These are phyloP conservation scores for Fusarium liriodendri DNA, from an alignment of 2,329 filamentous ascomycete species.

Conservation along the genomic window DNA sequence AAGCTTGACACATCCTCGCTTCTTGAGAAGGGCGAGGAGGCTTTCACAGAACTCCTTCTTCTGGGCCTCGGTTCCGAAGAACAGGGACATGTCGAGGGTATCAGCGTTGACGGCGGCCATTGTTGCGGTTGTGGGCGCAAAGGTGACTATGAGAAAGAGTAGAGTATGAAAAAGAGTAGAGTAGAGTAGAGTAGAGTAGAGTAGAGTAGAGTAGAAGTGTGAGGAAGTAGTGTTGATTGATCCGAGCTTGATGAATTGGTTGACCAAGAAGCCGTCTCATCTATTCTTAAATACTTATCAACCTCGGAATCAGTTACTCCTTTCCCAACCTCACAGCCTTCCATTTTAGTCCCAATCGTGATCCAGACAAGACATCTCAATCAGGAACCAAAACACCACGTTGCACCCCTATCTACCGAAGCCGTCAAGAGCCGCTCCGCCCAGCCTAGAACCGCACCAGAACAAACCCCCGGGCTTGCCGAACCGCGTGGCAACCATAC, in stretches of 20 bases:
- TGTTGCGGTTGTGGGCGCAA: not conserved
- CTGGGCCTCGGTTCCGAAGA: constrained; percentile 41
- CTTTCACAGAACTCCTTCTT: constrained; percentile 40
- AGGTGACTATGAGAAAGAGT: not conserved
- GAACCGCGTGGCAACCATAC: not conserved
- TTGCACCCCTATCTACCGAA: constrained; percentile 3
- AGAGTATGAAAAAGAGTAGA: too few species aligned
- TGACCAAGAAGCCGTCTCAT: not conserved
- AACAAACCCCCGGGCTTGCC: not conserved
- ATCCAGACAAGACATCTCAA: not conserved
- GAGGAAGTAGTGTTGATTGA: not conserved
- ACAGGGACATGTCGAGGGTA: constrained; percentile 45
- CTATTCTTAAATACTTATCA: constrained; percentile 14
- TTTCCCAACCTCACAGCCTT: constrained; percentile 5
- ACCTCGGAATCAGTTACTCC: constrained; percentile 27
- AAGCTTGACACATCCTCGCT: constrained; percentile 40
- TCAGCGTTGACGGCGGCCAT: constrained; percentile 32
- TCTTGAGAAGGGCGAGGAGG: constrained; percentile 39
- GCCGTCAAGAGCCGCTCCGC: constrained; percentile 21
- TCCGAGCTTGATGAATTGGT: not conserved
- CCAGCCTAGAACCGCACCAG: not conserved
- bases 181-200: too few species aligned
- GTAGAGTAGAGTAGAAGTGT: not conserved
- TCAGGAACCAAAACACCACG: not conserved
- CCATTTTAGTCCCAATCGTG: not conserved